Evolutionary conservation across 352 stramenopile species (phyloP).

Genomic region (Lagenidium sp.): DNA sequence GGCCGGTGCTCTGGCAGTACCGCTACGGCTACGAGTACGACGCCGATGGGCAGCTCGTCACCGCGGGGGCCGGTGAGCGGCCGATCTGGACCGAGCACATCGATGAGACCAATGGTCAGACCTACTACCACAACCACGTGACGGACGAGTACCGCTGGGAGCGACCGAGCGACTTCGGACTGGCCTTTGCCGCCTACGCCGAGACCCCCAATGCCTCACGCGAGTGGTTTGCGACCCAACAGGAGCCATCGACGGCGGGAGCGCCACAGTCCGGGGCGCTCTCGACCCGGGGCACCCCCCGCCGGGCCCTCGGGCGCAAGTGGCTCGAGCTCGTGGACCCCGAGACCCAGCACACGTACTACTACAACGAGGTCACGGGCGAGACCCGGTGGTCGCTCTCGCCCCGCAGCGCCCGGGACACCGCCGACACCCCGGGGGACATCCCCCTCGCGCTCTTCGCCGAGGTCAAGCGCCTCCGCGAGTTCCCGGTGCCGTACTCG

Average conservation of each 20-base stretch:
- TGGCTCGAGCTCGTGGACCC: slow-evolving; percentile 82
- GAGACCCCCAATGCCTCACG: slow-evolving; percentile 31
- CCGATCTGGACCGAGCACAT: slow-evolving; percentile 59
- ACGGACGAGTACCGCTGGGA: slow-evolving; percentile 77
- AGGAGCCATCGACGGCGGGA: slow-evolving; percentile 11
- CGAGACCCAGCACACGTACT: slow-evolving; percentile 80
- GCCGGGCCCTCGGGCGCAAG: slow-evolving; percentile 43
- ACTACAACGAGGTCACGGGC: slow-evolving; percentile 88
- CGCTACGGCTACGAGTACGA: slow-evolving; percentile 68
- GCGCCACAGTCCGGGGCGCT: slow-evolving; percentile 2
- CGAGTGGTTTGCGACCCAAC: slow-evolving; percentile 50
- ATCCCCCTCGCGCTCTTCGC: slow-evolving; percentile 50
- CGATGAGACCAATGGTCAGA: slow-evolving; percentile 30
- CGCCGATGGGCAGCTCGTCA: slow-evolving; percentile 22
- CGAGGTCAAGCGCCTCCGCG: slow-evolving; percentile 40
- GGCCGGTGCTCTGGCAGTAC: slow-evolving; percentile 67
- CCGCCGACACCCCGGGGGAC: slow-evolving; percentile 29
- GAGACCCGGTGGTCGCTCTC: slow-evolving; percentile 82
- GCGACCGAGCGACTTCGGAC: slow-evolving; percentile 49
- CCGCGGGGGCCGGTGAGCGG: slow-evolving; percentile 11
- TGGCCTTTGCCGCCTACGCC: slow-evolving; percentile 36
- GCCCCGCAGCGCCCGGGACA: slow-evolving; percentile 52
- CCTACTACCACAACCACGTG: slow-evolving; percentile 66
- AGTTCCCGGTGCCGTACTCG: slow-evolving; percentile 36
- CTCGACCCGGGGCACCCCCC: not conserved